Conservation (phyloP, 202 grass and related monocot genomes). For the Alloteropsis angusta region DNA sequence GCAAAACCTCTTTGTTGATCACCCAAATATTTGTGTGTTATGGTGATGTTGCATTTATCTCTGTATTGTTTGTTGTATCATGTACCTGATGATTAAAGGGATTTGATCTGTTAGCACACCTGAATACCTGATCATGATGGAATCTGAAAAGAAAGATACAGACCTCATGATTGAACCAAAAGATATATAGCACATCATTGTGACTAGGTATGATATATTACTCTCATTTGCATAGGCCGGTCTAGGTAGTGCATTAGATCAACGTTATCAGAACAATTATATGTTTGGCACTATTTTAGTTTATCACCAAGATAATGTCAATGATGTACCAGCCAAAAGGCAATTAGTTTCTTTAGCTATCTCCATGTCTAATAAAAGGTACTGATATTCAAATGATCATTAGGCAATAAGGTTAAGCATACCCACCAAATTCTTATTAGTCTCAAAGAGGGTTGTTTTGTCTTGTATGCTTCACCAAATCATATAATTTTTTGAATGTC, state of each 20-base stretch:
- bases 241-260: neutral
- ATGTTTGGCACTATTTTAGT: neutral
- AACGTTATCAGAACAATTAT: neutral
- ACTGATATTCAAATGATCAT: neutral
- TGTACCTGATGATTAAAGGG: neutral
- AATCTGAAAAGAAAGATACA: neutral
- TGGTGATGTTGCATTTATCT: neutral
- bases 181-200: neutral
- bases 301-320: neutral
- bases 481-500: too few relatives aligned
- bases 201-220: neutral
- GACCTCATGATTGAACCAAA: slow-evolving; percentile 2
- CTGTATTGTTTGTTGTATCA: neutral
- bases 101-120: neutral
- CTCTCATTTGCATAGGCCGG: neutral
- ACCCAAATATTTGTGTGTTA: neutral
- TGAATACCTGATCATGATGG: neutral
- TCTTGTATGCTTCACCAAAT: too few relatives aligned
- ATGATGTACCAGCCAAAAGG: neutral
- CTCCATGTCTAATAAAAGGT: neutral
- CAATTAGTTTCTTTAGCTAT: neutral
- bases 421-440: too few relatives aligned
- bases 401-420: neutral
- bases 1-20: neutral
- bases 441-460: too few relatives aligned